Base-by-base conservation (phyloP, 179 eudicot genomes). In the Silene noctiflora region DNA sequence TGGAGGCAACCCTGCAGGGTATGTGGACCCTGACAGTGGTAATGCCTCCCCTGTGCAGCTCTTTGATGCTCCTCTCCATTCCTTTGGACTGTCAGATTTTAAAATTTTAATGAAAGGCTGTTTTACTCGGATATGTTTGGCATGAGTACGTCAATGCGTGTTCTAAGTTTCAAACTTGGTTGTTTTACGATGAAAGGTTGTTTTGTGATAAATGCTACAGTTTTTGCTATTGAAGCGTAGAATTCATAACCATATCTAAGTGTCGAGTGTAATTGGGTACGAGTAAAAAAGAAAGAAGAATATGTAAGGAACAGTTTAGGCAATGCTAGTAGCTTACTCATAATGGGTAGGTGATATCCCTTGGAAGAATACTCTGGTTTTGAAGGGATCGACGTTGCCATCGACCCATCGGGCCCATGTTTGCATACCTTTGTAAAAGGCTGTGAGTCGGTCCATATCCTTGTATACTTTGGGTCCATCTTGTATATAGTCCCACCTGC, bases 321-420 rank as follows among this genome's bases (percentile, higher is more conserved):
- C 13, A 31, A 31, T 31, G 29, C 1, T 4, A 35, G 12, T 2
- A 55, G 59, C 96, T 88, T 87, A 92, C 97, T 81, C 62, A 51
- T 95, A 93, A 75, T 95, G 99, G 61, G 95, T 91, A 11, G 99
- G 99, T 75, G 99, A 95, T 58, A 95, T 91, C 69, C 96, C 96
- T 68, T 91, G 99, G 81, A 95, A 95, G 81, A 91, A 92, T 67
- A 95, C 96, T 78, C 79, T 86, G 64, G 99, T 95, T 80, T 76
- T 87, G 60, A 84, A 68, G 7, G 96, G 86, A 65, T 92, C 81
- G 22, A 95, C 86, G 55, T 87, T 84, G 31, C 51, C 80, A 72
- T 92, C 99, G 62, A 91, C 97, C 99, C 99, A 95, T 48, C 66
- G 76, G 7, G 86, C 99, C 99, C 99, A 95, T 16, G 99, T 95